Evolutionary conservation across 2,329 filamentous ascomycete species (phyloP).

Genomic region (Venturia asperata): DNA sequence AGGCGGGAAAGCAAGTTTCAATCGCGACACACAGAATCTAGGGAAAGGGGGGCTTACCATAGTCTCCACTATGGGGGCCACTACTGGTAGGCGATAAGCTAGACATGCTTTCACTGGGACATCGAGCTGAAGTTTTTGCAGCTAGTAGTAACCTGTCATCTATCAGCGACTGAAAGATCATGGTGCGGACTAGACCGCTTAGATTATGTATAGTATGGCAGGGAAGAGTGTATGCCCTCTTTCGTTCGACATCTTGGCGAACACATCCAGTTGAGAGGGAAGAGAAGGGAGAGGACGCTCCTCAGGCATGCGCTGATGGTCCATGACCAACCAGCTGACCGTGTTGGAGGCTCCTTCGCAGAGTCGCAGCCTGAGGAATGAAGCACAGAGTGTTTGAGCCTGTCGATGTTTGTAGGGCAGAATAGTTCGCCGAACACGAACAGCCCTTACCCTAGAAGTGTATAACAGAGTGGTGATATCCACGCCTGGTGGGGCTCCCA

Average conservation of each 20-base stretch:
- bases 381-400: constrained; percentile 9
- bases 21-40: constrained; percentile 1
- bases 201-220: background rate
- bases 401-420: constrained; percentile 1
- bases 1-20: constrained; percentile 3
- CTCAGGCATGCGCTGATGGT: constrained; percentile 4
- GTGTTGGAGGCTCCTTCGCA: background rate
- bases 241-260: constrained; percentile 5
- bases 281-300: constrained; percentile 10
- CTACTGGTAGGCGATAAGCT: background rate
- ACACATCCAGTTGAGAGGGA: background rate
- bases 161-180: background rate
- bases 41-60: constrained; percentile 8
- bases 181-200: background rate
- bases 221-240: constrained; percentile 4
- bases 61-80: constrained; percentile 8
- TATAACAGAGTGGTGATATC: constrained; percentile 9
- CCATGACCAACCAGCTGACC: background rate
- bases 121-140: background rate
- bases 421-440: background rate
- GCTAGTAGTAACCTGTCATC: constrained; percentile 8
- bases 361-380: constrained; percentile 8
- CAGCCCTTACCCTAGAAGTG: constrained; percentile 13
- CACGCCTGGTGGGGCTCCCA: background rate
- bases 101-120: constrained; percentile 9